Base-by-base conservation (phyloP, 495 filamentous ascomycete genomes). In the Ramalina peruviana region DNA sequence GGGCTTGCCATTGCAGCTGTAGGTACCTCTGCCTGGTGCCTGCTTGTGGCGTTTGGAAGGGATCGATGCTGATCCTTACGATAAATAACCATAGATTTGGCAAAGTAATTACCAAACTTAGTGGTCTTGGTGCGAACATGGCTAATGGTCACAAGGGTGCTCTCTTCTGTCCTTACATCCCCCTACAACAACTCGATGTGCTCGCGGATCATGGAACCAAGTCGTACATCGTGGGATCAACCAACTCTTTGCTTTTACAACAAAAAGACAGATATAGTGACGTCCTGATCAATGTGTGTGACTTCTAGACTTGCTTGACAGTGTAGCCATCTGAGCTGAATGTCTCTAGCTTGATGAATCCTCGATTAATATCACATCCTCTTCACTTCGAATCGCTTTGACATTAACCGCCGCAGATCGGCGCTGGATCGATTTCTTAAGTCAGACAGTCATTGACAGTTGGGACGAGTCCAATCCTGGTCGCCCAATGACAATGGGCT, bases 261-360 rank as follows among this genome's bases (percentile, higher is more conserved):
- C 92, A 97, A 58, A 90, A 80, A 63, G 92, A 98, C 59, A 79
- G 88, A n/a, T 97, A 98, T 65, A 93, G 88, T 65, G 92, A 98
- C 57, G 88, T 97, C 39, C 71, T 98, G 50, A 88, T 98, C 58
- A 97, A 98, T 65, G 79, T 81, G 57, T 61, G 73, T 47, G 19
- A 17, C 2, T 15, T 27, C 26, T 13, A 12, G 10, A 26, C 16
- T 26, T 10, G 12, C 9, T 43, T 46, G 38, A 39, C 26, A 23
- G 15, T 27, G 9, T 11, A 13, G 7, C 12, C 0, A 7, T 30
- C 42, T 3, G n/a, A 17, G 25, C 23, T 58, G 50, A 54, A 44
- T n/a, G 4, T n/a, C 39, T 19, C 52, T 36, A 82, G 78, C 80
- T 98, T 36, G 92, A 98, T 63, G 90, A 97, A 58, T 75, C 81